Conservation (phyloP, 2,329 filamentous ascomycete species). For the Clonostachys byssicola region DNA sequence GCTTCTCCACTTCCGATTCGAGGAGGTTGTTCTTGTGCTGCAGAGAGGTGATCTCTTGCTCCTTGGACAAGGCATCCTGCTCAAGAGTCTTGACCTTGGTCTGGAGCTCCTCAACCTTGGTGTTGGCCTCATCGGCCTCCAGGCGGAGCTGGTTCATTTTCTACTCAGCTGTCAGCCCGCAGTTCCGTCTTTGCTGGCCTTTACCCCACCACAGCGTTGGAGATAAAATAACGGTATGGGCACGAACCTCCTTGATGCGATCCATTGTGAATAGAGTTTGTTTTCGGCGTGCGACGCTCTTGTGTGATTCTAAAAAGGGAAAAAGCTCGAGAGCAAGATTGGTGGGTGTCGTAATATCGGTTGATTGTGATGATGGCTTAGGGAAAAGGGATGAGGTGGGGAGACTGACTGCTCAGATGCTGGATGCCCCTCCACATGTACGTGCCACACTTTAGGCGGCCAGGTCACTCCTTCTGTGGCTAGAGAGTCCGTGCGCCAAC, state of each 20-base stretch:
- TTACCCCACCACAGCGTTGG: slow-evolving; percentile 11
- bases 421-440: slow-evolving; percentile 22
- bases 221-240: background rate
- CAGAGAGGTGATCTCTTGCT: slow-evolving; percentile 96
- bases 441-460: too few species aligned
- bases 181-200: background rate
- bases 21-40: slow-evolving; percentile 93
- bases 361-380: slow-evolving; percentile 15
- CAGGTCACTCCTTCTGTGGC: too few species aligned
- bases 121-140: slow-evolving; percentile 81
- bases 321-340: slow-evolving; percentile 2
- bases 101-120: slow-evolving; percentile 85
- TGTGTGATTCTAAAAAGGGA: slow-evolving; percentile 5
- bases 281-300: slow-evolving; percentile 5
- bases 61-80: slow-evolving; percentile 92
- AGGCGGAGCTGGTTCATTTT: slow-evolving; percentile 94
- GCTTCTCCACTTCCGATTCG: slow-evolving; percentile 87
- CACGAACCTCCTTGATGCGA: slow-evolving; percentile 82
- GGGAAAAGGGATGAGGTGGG: slow-evolving; percentile 25
- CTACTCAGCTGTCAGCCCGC: slow-evolving; percentile 37
- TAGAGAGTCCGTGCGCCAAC: too few species aligned
- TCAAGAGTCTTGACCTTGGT: slow-evolving; percentile 83
- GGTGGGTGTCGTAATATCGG: slow-evolving; percentile 4
- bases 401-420: slow-evolving; percentile 14
- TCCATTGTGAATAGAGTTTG: slow-evolving; percentile 60